phyloP scores from a whole-genome alignment of 1,284 basidiomycete genomes.

The Austroboletus olivaceoglutinosus region DNA sequence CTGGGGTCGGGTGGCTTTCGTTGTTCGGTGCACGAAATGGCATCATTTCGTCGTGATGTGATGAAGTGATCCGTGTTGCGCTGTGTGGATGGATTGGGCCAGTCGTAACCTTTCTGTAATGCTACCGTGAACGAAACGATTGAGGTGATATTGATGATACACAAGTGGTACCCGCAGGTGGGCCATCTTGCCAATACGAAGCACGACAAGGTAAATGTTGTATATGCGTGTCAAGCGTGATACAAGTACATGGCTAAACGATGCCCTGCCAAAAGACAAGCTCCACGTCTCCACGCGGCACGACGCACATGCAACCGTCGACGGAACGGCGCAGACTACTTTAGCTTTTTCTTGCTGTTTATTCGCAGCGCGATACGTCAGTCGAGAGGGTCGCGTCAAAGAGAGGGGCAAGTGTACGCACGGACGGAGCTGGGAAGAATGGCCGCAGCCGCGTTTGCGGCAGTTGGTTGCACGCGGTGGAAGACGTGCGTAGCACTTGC shows the following conservation, averaged over 20 bases:
- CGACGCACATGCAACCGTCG: background rate
- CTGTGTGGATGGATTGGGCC: no score
- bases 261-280: background rate
- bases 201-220: slow-evolving; percentile 4
- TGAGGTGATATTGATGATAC: background rate
- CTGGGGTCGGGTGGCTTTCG: no score
- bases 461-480: slow-evolving; percentile 99
- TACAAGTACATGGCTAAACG: slow-evolving; percentile 22
- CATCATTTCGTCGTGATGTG: no score
- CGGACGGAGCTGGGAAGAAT: slow-evolving; percentile 95
- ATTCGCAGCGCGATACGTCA: background rate
- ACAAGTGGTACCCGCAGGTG: no score
- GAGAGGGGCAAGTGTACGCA: slow-evolving; percentile 41
- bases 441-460: slow-evolving; percentile 89
- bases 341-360: slow-evolving; percentile 89
- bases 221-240: slow-evolving; percentile 17
- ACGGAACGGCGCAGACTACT: slow-evolving; percentile 56
- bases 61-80: no score
- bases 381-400: background rate
- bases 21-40: no score
- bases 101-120: no score
- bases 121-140: no score
- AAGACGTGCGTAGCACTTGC: slow-evolving; percentile 99
- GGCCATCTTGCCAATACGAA: background rate
- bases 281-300: slow-evolving; percentile 3